Evolutionary conservation across 148 eudicot genomes (phyloP), one percentile per base, ranked within the genome.

Genomic region (Vaccinium myrtillus): DNA sequence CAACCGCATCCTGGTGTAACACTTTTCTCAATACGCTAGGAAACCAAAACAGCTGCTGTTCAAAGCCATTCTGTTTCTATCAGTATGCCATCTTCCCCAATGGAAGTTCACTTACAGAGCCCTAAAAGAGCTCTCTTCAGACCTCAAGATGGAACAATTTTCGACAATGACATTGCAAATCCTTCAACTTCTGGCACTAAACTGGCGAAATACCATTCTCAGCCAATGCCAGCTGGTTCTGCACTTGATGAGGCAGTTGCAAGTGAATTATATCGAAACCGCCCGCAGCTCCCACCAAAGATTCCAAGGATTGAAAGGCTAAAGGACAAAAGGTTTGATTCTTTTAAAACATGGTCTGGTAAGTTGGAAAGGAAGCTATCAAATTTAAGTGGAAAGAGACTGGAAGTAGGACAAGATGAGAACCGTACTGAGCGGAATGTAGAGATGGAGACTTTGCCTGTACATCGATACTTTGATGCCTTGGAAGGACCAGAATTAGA

Each of bases 341-440:
- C 98, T 27, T 96, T 94, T 86, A 96, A 92, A 82, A 96, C 99
- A n/a, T 91, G 95, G 94, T 93, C 95, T 15, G 98, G 98, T 2
- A 93, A 81, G 80, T 93, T 96, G 2, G 99, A 96, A 90, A 88
- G 95, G 49, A 94, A 93, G 69, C 3, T 93, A 14, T 89, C 98
- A 10, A 84, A 83, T 49, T 85, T 94, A 74, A 89, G 90, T 49
- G 98, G 97, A 54, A 91, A 78, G 84, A 87, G 89, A 14, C 61
- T 82, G 78, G 92, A 88, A 83, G 86, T 79, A 18, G 88, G 86
- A 76, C 84, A 75, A 21, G 93, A 87, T 63, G 74, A 53, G 32
- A 75, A 87, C 15, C 4, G 46, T 43, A 74, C 70, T 59, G 78
- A n/a, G 70, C 87, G 43, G 51, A 83, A 65, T 46, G 65, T 65